phyloP scores from a whole-genome alignment of 2,329 filamentous ascomycete genomes.

The Aspergillus latus region DNA sequence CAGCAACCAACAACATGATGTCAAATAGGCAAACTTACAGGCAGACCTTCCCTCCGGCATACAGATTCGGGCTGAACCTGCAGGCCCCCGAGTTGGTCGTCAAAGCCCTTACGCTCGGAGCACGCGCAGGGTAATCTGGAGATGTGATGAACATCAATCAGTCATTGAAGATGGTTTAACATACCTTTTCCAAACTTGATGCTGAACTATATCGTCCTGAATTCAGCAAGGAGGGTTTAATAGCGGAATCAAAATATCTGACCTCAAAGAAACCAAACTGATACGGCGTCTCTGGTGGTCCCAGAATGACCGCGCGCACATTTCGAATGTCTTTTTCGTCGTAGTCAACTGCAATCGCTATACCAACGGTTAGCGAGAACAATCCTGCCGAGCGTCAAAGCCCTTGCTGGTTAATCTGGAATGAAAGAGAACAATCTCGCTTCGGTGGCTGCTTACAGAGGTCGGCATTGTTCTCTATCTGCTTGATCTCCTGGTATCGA shows the following conservation, averaged over 20 bases:
- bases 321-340: conserved; percentile 85
- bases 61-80: conserved; percentile 97
- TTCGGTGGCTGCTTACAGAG: conserved; percentile 64
- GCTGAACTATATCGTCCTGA: conserved; percentile 59
- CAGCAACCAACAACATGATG: conserved; percentile 12
- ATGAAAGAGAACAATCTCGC: not conserved
- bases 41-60: conserved; percentile 86
- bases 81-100: conserved; percentile 88
- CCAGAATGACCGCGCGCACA: conserved; percentile 83
- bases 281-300: conserved; percentile 91
- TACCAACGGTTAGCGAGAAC: conserved; percentile 9
- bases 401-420: not conserved
- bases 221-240: not conserved
- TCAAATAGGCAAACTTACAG: conserved; percentile 58
- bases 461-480: conserved; percentile 80
- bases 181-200: conserved; percentile 75
- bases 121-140: conserved; percentile 68
- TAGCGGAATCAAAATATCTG: conserved; percentile 26
- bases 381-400: not conserved
- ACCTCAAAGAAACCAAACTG: conserved; percentile 98
- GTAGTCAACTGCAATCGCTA: conserved; percentile 83
- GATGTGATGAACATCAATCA: conserved; percentile 45
- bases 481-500: conserved; percentile 69
- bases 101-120: conserved; percentile 62
- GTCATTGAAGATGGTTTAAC: not conserved